Conservation (phyloP, 2,329 filamentous ascomycete species). For the Parastagonospora nodorum region DNA sequence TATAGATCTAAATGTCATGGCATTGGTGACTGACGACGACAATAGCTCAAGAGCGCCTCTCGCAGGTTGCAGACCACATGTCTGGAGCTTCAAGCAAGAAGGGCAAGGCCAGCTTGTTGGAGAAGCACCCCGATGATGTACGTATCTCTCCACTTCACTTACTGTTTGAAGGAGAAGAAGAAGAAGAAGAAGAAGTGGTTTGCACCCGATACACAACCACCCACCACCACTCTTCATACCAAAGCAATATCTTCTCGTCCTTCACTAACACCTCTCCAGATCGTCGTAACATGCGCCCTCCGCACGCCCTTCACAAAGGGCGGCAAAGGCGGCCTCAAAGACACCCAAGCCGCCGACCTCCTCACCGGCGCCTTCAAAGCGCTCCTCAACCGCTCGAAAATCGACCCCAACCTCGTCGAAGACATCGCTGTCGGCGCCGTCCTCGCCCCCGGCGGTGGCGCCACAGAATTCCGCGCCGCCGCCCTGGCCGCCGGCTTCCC, state of each 20-base stretch:
- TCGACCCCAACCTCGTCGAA: slow-evolving; percentile 86
- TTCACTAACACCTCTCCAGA: slow-evolving; percentile 34
- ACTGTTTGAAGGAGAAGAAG: background rate
- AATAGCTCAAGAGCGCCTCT: slow-evolving; percentile 62
- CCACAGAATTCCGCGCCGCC: slow-evolving; percentile 95
- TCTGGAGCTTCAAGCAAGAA: slow-evolving; percentile 41
- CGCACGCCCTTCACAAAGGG: slow-evolving; percentile 92
- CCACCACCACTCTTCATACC: too few species aligned
- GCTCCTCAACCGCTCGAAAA: slow-evolving; percentile 81
- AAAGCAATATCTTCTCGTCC: background rate
- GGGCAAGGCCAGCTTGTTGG: slow-evolving; percentile 51
- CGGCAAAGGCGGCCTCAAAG: slow-evolving; percentile 93
- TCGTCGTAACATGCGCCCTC: slow-evolving; percentile 91
- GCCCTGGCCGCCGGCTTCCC: slow-evolving; percentile 90
- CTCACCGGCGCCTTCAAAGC: slow-evolving; percentile 82
- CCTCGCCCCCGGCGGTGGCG: slow-evolving; percentile 88
- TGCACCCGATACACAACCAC: too few species aligned
- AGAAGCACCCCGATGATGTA: slow-evolving; percentile 64
- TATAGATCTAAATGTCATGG: background rate
- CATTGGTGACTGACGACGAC: background rate
- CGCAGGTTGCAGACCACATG: slow-evolving; percentile 64
- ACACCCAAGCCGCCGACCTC: slow-evolving; percentile 85
- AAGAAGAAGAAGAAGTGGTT: background rate
- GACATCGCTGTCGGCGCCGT: slow-evolving; percentile 93
- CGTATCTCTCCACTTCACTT: slow-evolving; percentile 15